Evolutionary conservation across 2,329 filamentous ascomycete genomes (phyloP).

Genomic region (Fusarium agapanthi): DNA sequence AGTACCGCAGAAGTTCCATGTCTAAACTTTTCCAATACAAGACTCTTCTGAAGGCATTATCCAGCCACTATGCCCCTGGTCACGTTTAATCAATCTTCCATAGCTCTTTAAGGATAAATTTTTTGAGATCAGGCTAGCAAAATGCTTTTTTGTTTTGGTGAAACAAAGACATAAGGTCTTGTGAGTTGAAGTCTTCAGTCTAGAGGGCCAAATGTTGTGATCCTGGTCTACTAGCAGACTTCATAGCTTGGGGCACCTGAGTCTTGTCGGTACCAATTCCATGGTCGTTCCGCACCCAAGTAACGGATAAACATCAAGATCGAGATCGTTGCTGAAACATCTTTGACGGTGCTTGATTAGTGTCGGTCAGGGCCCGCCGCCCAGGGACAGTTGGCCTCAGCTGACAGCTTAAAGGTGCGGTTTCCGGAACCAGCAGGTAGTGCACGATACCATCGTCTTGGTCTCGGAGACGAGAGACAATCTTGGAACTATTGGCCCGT

Average conservation of each 20-base stretch:
- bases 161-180: not conserved
- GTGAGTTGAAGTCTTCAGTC: not conserved
- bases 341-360: not conserved
- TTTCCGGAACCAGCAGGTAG: constrained; percentile 6
- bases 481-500: constrained; percentile 27
- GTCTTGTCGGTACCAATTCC: constrained; percentile 11
- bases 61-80: not conserved
- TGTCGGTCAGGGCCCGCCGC: not conserved
- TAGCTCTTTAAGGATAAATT: not conserved
- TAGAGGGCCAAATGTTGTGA: constrained; percentile 2
- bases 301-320: constrained; percentile 5
- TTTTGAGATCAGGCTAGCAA: not conserved
- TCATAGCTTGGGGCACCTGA: not conserved
- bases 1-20: not conserved
- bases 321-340: constrained; percentile 18
- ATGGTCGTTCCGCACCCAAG: constrained; percentile 8
- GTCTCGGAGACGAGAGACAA: constrained; percentile 10
- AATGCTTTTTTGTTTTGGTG: not conserved
- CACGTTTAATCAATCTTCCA: not conserved
- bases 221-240: constrained; percentile 1
- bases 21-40: not conserved
- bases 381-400: constrained; percentile 4
- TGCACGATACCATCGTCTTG: not conserved
- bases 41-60: not conserved
- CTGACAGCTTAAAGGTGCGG: constrained; percentile 1